These are phyloP conservation scores for Geotrichum phurueaensis DNA, from an alignment of 1,139 yeast genomes.

Conservation along the genomic window DNA sequence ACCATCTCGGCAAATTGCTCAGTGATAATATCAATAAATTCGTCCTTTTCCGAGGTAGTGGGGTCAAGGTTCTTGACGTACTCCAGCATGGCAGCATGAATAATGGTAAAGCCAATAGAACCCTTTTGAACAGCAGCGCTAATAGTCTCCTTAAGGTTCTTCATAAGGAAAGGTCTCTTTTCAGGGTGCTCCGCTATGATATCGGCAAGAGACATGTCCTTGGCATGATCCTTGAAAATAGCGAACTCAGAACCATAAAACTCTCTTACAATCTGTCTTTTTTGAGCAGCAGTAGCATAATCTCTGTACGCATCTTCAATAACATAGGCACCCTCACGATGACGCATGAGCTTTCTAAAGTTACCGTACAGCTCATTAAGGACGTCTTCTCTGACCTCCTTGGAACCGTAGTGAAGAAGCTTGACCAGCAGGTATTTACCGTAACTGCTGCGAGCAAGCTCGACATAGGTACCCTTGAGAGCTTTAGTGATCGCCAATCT, in stretches of 20 bases:
- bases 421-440: conserved; percentile 89
- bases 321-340: conserved; percentile 97
- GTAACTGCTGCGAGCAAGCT: conserved; percentile 83
- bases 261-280: conserved; percentile 85
- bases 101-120: conserved; percentile 89
- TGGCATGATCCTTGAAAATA: conserved; percentile 72
- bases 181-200: conserved; percentile 69
- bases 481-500: conserved; percentile 64
- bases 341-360: conserved; percentile 87
- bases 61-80: conserved; percentile 59
- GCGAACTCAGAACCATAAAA: conserved; percentile 98
- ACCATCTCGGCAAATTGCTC: conserved; percentile 94
- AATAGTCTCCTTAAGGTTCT: conserved; percentile 75
- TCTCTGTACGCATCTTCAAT: conserved; percentile 88
- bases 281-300: conserved; percentile 79
- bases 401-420: conserved; percentile 85
- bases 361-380: conserved; percentile 85
- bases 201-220: conserved; percentile 57
- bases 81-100: conserved; percentile 95
- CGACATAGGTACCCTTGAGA: conserved; percentile 70
- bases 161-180: conserved; percentile 69
- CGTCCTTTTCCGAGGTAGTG: conserved; percentile 62
- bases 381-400: conserved; percentile 66
- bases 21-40: conserved; percentile 71
- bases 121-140: conserved; percentile 92